Base-by-base conservation (phyloP, 2,329 filamentous ascomycete genomes). In the Aureobasidium leucospermi region DNA sequence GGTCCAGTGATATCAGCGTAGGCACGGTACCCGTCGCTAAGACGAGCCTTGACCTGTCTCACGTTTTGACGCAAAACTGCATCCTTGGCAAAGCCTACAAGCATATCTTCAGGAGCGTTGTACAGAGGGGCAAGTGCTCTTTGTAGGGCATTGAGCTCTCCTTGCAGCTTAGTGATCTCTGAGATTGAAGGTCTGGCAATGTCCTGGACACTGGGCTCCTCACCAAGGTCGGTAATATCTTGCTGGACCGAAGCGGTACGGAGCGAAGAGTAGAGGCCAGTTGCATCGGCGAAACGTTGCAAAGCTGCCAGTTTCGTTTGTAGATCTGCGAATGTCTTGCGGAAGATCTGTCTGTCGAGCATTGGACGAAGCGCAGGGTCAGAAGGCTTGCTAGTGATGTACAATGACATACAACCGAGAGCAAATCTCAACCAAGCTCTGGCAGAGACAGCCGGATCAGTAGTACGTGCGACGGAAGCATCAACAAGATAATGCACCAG, bases 1-100 rank as follows among this genome's bases (percentile, higher is more conserved):
- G 90, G 92, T 46, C 83, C 79, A 0, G 88, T 89, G 65, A 97
- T 83, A 68, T 99, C 94, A 62, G 90, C 89, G 67, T 96, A 97
- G 13, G 85, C 85, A 41, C 85, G 81, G 68, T 91, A 95, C 38
- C 85, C 80, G 32, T 82, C 78, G 1, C 79, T 81, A 7, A 99
- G 79, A 46, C 92, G 83, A 58, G 81, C 77, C 52, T 88, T 83
- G 41, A 96, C 83, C 62, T 88, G 84, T 6, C 34, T 81, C 52
- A 61, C 68, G 71, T 65, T 70, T 32, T 59, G 59, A n/a, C 62
- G 60, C n/a, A 63, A 32, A 6, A 60, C 58, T 3, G 13, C 13
- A 31, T 63, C 62, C 39, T 58, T 38, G 2, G 55, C 62, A n/a
- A 59, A 42, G 4, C 34, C 57, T 19, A 41, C 16, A n/a, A 57